Evolutionary conservation across 2,329 filamentous ascomycete genomes (phyloP), one percentile per base, ranked within the genome.

Genomic region (Fragosphaeria purpurea): DNA sequence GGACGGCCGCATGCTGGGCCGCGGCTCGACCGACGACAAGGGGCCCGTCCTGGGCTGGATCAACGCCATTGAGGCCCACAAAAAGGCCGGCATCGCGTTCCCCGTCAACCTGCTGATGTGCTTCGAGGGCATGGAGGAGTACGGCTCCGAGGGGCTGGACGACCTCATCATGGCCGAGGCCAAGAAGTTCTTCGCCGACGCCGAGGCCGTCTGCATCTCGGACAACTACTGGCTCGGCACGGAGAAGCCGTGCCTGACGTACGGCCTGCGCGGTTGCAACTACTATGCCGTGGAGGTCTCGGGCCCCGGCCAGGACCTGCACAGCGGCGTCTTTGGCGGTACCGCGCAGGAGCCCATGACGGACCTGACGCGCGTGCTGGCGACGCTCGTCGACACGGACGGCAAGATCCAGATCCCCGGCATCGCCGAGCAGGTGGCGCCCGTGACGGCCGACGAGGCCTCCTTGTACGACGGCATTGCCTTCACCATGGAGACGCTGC

Each of bases 141-240:
- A 95, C 66, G 93, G 93, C 47, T 96, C 90, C 0, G 91, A 97
- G 66, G 93, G 93, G 39, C 77, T 98, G 50, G 93, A 98, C 63
- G 91, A 95, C 60, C 86, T 97, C 58, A 96, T 98, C 70, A 77
- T 86, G 59, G 83, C 80, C 44, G 93, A 98, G 72, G 89, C 86
- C 58, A 88, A 94, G 72, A 86, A 87, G 61, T 97, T 84, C 76
- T 98, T 98, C 74, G 88, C 88, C 63, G 91, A 96, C 61, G 83
- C 89, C 38, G 93, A 98, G 59, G 93, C 90, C 6, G 88, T 97
- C 22, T 98, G 93, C 73, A 98, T 98, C 65, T 95, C 88, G 45
- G 93, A 98, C 70, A 98, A 98, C 79, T 98, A 98, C 82, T 98
- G 93, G 93, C 83, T 98, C 41, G 93, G 93, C 53, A 97, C 93